Evolutionary conservation across 495 filamentous ascomycete species (phyloP).

Genomic region (Aspergillus sparsus): DNA sequence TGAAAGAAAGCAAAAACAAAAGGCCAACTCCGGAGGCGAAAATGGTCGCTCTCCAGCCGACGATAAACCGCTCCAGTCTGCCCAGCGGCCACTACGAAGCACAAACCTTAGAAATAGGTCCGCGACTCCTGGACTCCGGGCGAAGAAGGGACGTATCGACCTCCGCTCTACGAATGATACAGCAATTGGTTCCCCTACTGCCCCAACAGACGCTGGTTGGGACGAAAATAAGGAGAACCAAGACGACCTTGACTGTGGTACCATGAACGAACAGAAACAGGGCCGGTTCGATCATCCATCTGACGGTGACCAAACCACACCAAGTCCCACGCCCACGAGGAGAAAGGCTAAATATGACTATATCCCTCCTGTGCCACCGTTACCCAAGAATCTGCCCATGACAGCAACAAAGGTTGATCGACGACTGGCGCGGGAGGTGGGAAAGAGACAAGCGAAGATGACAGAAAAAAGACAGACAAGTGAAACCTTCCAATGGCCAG

Average conservation of each 20-base stretch:
- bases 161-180: constrained; percentile 28
- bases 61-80: constrained; percentile 3
- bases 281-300: neutral
- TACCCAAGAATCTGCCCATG: constrained; percentile 42
- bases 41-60: neutral
- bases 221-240: constrained; percentile 25
- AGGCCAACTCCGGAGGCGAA: constrained; percentile 1
- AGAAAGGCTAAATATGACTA: constrained; percentile 32
- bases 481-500: constrained; percentile 43
- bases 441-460: constrained; percentile 25
- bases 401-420: constrained; percentile 38
- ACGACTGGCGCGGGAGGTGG: constrained; percentile 32
- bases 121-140: constrained; percentile 27
- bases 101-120: constrained; percentile 21
- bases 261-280: neutral
- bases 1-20: constrained; percentile 30
- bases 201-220: neutral
- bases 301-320: constrained; percentile 10
- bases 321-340: constrained; percentile 25
- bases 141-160: constrained; percentile 28
- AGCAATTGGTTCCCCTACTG: neutral
- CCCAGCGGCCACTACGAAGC: constrained; percentile 23
- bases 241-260: constrained; percentile 2
- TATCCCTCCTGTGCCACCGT: constrained; percentile 48
- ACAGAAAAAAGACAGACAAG: neutral